Evolutionary conservation across 371 early-diverging fungal species (phyloP).

Genomic region (Lichtheimia ramosa): DNA sequence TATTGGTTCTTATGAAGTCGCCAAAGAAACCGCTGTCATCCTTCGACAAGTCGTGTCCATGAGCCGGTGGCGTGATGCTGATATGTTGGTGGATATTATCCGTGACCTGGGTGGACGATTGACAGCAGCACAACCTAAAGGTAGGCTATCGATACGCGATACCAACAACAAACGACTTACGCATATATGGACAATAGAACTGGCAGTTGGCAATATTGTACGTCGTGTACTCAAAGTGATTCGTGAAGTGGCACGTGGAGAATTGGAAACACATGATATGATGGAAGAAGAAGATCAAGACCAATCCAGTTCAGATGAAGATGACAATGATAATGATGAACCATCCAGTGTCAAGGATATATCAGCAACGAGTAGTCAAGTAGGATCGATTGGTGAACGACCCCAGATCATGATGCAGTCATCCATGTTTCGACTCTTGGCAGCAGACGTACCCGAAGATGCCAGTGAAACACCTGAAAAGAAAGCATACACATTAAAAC

Average conservation of each 20-base stretch:
- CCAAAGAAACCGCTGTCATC: conserved; percentile 80
- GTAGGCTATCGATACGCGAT: conserved; percentile 23
- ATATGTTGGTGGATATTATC: conserved; percentile 61
- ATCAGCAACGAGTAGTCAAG: conserved; percentile 25
- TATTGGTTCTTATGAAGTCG: conserved; percentile 72
- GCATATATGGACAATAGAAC: no score
- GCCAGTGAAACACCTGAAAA: conserved; percentile 31
- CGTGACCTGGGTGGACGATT: conserved; percentile 70
- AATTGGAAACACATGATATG: conserved; percentile 33
- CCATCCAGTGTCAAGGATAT: conserved; percentile 8
- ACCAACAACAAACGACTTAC: background rate
- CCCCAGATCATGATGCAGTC: conserved; percentile 35
- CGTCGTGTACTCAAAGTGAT: conserved; percentile 85
- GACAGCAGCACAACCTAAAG: conserved; percentile 82
- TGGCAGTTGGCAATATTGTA: conserved; percentile 86
- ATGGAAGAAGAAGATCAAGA: conserved; percentile 14
- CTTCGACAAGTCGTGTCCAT: conserved; percentile 78
- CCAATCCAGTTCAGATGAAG: conserved; percentile 11
- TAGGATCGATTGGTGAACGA: conserved; percentile 20
- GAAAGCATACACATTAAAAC: conserved; percentile 55
- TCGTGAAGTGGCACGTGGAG: conserved; percentile 66
- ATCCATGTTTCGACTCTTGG: conserved; percentile 66
- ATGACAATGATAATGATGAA: conserved; percentile 22
- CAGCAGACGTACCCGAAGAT: conserved; percentile 46
- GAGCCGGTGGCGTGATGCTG: conserved; percentile 72